phyloP scores from a whole-genome alignment of 345 rosid species.

The Eucalyptus paniculata region DNA sequence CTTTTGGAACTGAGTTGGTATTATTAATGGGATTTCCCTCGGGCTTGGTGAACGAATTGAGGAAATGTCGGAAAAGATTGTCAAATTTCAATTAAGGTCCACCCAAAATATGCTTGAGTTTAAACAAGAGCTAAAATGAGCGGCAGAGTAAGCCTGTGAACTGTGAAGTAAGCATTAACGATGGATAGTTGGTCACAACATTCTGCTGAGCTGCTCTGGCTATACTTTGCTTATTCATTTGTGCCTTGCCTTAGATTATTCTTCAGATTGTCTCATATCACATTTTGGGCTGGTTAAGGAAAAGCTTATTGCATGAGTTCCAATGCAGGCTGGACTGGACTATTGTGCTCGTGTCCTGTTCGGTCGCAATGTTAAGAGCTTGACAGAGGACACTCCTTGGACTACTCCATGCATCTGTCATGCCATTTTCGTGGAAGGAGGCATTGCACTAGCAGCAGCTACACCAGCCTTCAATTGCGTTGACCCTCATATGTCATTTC shows the following conservation, averaged over 20 bases:
- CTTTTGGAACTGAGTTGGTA: too few species aligned
- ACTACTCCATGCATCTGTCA: conserved; percentile 81
- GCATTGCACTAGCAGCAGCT: conserved; percentile 58
- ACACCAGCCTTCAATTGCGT: conserved; percentile 57
- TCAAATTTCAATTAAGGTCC: too few species aligned
- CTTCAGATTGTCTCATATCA: background rate
- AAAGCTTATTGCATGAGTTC: background rate
- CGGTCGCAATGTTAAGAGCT: conserved; percentile 67
- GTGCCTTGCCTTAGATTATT: background rate
- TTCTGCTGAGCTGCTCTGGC: background rate
- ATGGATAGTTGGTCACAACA: background rate
- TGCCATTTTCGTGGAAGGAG: conserved; percentile 78
- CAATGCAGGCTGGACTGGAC: conserved; percentile 65
- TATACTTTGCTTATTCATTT: background rate
- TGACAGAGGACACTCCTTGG: conserved; percentile 79
- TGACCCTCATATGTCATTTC: conserved; percentile 68
- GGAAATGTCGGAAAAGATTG: too few species aligned
- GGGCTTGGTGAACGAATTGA: too few species aligned
- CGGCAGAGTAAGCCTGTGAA: background rate
- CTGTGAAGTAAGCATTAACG: background rate
- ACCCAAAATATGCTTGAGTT: too few species aligned
- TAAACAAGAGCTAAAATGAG: background rate
- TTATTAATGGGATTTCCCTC: too few species aligned
- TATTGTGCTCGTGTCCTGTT: conserved; percentile 89
- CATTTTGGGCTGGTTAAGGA: background rate